Percentiles rank a stretch among this genome's conserved stretches.
Conservation (phyloP, 1,284 basidiomycete genomes). For the Malassezia sp. region DNA sequence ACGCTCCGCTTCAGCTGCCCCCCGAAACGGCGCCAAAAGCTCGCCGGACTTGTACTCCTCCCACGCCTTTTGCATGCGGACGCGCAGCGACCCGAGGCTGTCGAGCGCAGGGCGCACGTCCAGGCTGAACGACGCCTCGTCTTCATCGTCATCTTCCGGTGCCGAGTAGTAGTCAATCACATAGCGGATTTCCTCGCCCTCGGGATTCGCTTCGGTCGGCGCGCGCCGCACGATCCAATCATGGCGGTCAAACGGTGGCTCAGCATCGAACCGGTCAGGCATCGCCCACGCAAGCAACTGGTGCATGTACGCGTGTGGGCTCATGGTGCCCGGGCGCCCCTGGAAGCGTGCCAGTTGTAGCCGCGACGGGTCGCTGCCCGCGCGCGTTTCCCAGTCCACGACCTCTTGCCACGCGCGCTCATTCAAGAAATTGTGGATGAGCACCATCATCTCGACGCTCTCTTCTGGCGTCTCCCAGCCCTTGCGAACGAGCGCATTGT, state of each 20-base stretch:
- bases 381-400: slow-evolving; percentile 68
- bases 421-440: slow-evolving; percentile 96
- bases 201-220: slow-evolving; percentile 15
- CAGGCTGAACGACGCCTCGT: slow-evolving; percentile 37
- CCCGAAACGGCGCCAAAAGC: slow-evolving; percentile 11
- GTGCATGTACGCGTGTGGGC: slow-evolving; percentile 71
- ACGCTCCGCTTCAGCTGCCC: background rate
- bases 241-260: slow-evolving; percentile 95
- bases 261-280: slow-evolving; percentile 74
- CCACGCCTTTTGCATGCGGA: slow-evolving; percentile 24
- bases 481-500: slow-evolving; percentile 90
- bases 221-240: slow-evolving; percentile 82
- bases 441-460: slow-evolving; percentile 89
- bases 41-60: slow-evolving; percentile 33
- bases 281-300: slow-evolving; percentile 74
- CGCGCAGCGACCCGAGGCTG: slow-evolving; percentile 23
- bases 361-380: slow-evolving; percentile 31
- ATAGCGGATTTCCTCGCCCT: slow-evolving; percentile 38
- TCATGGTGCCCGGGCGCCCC: slow-evolving; percentile 73
- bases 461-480: slow-evolving; percentile 97
- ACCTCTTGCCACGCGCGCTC: slow-evolving; percentile 95
- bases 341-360: slow-evolving; percentile 68
- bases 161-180: slow-evolving; percentile 45
- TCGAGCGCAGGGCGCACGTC: slow-evolving; percentile 39
- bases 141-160: slow-evolving; percentile 26